Conservation (phyloP, 441 rosid species). For the Hura crepitans region DNA sequence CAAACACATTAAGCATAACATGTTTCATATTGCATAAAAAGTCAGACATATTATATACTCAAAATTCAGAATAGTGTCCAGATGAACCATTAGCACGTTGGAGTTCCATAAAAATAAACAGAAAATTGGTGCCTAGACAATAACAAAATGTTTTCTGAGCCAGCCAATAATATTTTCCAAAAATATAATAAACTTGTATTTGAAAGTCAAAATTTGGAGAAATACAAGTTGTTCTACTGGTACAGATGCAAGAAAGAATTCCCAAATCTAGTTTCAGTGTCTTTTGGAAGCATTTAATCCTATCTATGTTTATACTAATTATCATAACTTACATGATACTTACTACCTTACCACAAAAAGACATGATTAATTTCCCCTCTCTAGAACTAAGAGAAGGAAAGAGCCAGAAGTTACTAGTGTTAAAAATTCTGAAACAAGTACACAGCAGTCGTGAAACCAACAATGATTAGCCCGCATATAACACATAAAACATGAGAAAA, state of each 20-base stretch:
- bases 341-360: neutral
- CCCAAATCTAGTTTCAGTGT: neutral
- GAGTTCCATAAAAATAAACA: too few species aligned
- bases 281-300: neutral
- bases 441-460: neutral
- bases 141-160: neutral
- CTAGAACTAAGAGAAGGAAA: neutral
- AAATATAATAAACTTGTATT: neutral
- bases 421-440: conserved; percentile 3
- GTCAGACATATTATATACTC: too few species aligned
- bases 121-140: too few species aligned
- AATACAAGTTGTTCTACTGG: neutral
- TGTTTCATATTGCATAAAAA: too few species aligned
- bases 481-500: neutral
- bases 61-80: too few species aligned
- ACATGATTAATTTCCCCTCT: neutral
- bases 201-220: neutral
- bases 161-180: neutral
- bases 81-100: too few species aligned
- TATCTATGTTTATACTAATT: neutral
- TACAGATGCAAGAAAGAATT: neutral
- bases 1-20: too few species aligned
- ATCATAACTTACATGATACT: neutral
- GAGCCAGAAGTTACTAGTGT: neutral
- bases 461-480: neutral